Evolutionary conservation across 108 stramenopile species (phyloP), one percentile per base, ranked within the genome.

Genomic region (Conticribra weissflogii): DNA sequence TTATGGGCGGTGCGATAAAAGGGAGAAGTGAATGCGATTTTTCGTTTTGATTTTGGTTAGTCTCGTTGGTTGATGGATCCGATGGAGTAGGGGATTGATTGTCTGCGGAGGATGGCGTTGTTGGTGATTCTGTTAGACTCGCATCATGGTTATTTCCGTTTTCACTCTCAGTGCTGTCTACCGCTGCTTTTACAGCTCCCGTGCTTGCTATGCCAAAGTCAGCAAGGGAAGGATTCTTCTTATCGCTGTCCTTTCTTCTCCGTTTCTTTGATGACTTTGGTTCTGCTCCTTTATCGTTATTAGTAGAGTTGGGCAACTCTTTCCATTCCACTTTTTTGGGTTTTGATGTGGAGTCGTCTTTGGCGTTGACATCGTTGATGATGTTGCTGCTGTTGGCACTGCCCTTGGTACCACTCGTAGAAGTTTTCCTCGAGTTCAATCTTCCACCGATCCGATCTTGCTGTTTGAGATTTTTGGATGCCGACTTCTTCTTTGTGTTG

Each of bases 1-100:
- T 81, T 32, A 74, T 61, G 44, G 76, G 83, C 34, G 34, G 79
- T 72, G 34, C 86, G 53, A 63, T 77, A 27, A 27, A 76, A 63
- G 41, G 83, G 56, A 68, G 19, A 8, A 14, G 32, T 29, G 21
- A 55, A 2, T 8, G 54, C 4, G 14, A 24, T 45, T 57, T 29
- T 36, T 15, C 16, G 4, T 27, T 55, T 47, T 44, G 32, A 54
- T 23, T 27, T 18, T 44, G 21, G 45, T 21, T n/a, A n/a, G n/a
- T n/a, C n/a, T n/a, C n/a, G n/a, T n/a, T n/a, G n/a, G n/a, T n/a
- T n/a, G n/a, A n/a, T n/a, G n/a, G n/a, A n/a, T n/a, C n/a, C n/a
- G n/a, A n/a, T n/a, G 5, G 15, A 2, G 0, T 67, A 9, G 5
- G 5, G 5, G 36, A 9, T 41, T 41, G 36, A 41, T 41, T 41